phyloP scores from a whole-genome alignment of 1,284 basidiomycete species.

The Ustilago lituana region DNA sequence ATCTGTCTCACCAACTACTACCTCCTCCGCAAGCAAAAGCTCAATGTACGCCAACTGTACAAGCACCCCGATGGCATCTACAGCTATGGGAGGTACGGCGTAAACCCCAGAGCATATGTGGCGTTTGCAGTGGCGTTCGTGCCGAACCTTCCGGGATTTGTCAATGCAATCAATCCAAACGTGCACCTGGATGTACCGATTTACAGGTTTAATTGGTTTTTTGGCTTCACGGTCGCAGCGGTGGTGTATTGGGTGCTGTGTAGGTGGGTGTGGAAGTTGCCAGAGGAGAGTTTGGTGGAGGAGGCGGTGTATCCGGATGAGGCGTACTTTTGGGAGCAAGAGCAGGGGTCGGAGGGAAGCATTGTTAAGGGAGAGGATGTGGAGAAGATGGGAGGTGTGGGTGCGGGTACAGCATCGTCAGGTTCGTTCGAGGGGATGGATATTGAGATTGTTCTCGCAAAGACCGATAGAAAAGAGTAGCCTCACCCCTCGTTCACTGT shows the following conservation, averaged over 20 bases:
- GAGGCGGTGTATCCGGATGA: slow-evolving; percentile 32
- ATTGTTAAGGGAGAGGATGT: slow-evolving; percentile 1
- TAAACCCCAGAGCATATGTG: slow-evolving; percentile 27
- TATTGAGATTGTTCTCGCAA: slow-evolving; percentile 9
- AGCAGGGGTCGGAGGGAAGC: slow-evolving; percentile 1
- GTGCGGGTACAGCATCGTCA: not conserved
- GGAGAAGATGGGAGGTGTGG: not conserved
- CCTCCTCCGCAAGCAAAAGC: slow-evolving; percentile 7
- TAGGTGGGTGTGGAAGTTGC: slow-evolving; percentile 21
- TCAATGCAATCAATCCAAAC: slow-evolving; percentile 33
- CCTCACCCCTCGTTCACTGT: too few relatives aligned
- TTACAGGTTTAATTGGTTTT: slow-evolving; percentile 37
- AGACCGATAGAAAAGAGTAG: slow-evolving; percentile 1
- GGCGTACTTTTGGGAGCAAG: slow-evolving; percentile 16
- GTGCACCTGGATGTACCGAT: slow-evolving; percentile 24
- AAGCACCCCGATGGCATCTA: slow-evolving; percentile 22
- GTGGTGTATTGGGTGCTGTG: slow-evolving; percentile 21
- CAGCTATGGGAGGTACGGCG: slow-evolving; percentile 18
- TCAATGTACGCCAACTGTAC: slow-evolving; percentile 33
- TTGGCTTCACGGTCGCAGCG: slow-evolving; percentile 17
- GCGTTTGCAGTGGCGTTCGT: slow-evolving; percentile 26
- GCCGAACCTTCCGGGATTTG: slow-evolving; percentile 32
- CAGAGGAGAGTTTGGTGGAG: slow-evolving; percentile 15
- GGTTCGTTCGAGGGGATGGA: slow-evolving; percentile 23
- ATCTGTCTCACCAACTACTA: slow-evolving; percentile 31